Evolutionary conservation across 768 basidiomycete species (phyloP), one percentile per base, ranked within the genome.

Genomic region (Mycena metata): DNA sequence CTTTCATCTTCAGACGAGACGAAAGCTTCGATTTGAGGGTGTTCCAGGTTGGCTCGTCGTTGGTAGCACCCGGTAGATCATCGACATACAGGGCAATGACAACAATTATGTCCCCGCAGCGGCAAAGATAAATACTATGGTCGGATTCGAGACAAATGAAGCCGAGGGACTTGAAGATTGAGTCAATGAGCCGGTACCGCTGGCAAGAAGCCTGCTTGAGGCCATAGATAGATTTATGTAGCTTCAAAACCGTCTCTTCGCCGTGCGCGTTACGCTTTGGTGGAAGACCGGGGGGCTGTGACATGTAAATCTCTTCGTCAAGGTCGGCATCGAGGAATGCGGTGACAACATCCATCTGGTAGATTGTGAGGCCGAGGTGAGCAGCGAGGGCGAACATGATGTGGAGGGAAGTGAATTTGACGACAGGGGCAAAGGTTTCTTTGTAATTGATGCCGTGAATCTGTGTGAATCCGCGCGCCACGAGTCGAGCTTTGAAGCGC

Each of bases 101-200:
- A 19, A 52, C 26, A 5, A 52, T 16, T 5, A 52, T 52, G 16
- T 35, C 51, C 9, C 30, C 30, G 26, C 51, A 30, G 35, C 51
- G 51, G 51, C 51, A 52, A 35, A 52, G 51, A 17, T 52, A 52
- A 8, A 52, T 52, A 33, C 51, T 52, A 30, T 52, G 51, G 26
- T 52, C 51, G 6, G 51, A 52, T 19, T 52, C 30, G 26, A 52
- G 51, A 16, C 51, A 16, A 8, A 30, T 33, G 30, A 52, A 52
- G 26, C 51, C 30, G 16, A 52, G 51, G 15, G 51, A 52, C 35
- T 52, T 46, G 45, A 46, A 46, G 2, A 50, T 50, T 0, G 49
- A 50, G 7, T 50, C 23, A 2, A 50, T 50, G 26, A 52, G 51
- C 30, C 51, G 51, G 16, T 52, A 52, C 51, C 51, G 35, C 30